Percentiles rank a stretch among this genome's conserved stretches.
Evolutionary conservation across 1,284 basidiomycete genomes (phyloP).

Genomic region (Papiliotrema laurentii): DNA sequence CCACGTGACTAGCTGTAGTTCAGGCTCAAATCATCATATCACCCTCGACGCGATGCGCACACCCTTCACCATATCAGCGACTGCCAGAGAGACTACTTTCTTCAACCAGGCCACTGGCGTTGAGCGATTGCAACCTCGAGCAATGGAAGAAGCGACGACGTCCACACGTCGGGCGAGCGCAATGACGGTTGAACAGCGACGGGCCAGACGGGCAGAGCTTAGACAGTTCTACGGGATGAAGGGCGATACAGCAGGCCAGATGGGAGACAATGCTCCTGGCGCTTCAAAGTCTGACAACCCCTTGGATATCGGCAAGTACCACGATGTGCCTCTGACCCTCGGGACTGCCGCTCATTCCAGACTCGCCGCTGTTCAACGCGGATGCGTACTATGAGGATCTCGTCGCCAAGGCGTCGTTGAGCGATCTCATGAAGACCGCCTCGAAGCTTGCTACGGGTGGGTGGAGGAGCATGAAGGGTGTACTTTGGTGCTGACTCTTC

Average conservation of each 20-base stretch:
- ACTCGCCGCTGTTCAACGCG: constrained; percentile 33
- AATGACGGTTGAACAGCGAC: constrained; percentile 9
- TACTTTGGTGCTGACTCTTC: constrained; percentile 1
- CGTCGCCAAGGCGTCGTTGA: constrained; percentile 27
- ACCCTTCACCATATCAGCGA: background rate
- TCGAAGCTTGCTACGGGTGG: constrained; percentile 32
- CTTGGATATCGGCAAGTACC: constrained; percentile 30
- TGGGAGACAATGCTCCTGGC: background rate
- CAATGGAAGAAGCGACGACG: too few relatives aligned
- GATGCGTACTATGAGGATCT: constrained; percentile 42
- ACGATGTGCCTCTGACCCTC: too few relatives aligned
- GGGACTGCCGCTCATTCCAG: constrained; percentile 14
- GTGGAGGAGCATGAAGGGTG: constrained; percentile 2
- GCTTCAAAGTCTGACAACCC: constrained; percentile 11
- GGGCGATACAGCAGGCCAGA: constrained; percentile 3
- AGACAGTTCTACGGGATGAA: constrained; percentile 41
- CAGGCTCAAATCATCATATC: background rate
- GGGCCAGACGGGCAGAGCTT: constrained; percentile 37
- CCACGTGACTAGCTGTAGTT: too few relatives aligned
- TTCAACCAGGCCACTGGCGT: too few relatives aligned
- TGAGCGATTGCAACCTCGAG: background rate
- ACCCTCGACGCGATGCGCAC: background rate
- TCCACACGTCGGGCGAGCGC: background rate
- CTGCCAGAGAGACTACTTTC: too few relatives aligned
- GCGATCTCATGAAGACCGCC: constrained; percentile 36